phyloP scores from a whole-genome alignment of 2,329 filamentous ascomycete genomes.

The Cryoendolithus antarcticus region DNA sequence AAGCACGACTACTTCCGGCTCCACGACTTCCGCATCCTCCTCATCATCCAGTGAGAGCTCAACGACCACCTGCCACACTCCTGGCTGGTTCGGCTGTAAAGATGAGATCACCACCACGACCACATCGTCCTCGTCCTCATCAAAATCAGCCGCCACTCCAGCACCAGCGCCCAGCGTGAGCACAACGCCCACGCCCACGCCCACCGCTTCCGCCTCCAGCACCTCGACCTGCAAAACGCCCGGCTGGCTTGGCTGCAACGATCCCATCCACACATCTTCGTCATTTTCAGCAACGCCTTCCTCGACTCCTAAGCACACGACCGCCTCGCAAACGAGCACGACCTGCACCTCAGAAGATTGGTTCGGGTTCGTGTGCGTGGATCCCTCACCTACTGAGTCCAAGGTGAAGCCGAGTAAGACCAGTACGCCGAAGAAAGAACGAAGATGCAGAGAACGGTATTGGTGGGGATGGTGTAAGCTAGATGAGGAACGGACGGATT shows the following conservation, averaged over 20 bases:
- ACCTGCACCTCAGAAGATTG: no score
- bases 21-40: background rate
- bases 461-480: no score
- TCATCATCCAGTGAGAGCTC: constrained; percentile 1
- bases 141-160: background rate
- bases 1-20: constrained; percentile 4
- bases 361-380: no score
- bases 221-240: constrained; percentile 47
- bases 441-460: no score
- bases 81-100: constrained; percentile 5
- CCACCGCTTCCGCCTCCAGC: constrained; percentile 21
- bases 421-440: no score
- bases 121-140: no score
- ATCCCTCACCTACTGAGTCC: no score
- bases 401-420: no score
- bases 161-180: background rate
- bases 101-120: background rate
- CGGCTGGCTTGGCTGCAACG: constrained; percentile 57
- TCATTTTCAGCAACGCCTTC: no score
- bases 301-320: no score
- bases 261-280: constrained; percentile 34
- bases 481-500: no score
- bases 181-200: background rate
- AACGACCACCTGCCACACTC: background rate
- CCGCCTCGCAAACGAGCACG: no score